Percentiles rank a stretch among this genome's conserved stretches.
phyloP scores from a whole-genome alignment of 169 alveolate species.

The Sarcocystis neurona region DNA sequence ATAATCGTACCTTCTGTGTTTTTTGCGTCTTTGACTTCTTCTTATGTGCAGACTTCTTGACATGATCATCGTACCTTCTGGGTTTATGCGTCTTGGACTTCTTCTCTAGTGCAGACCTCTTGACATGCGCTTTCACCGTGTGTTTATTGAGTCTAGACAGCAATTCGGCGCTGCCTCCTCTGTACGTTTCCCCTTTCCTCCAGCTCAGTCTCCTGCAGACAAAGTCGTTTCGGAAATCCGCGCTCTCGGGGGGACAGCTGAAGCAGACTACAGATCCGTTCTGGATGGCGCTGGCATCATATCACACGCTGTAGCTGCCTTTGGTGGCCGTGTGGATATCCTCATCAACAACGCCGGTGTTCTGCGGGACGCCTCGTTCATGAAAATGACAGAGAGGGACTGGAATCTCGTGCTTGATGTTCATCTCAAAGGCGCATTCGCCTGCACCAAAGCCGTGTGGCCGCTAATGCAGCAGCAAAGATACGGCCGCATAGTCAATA shows the following conservation, averaged over 20 bases:
- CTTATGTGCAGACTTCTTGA: too few species aligned
- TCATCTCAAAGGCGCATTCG: conserved; percentile 84
- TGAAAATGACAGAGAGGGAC: conserved; percentile 85
- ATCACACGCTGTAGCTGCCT: conserved; percentile 84
- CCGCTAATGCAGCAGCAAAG: conserved; percentile 80
- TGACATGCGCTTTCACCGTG: too few species aligned
- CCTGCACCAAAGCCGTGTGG: conserved; percentile 90
- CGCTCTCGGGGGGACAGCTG: conserved; percentile 83
- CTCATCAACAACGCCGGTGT: conserved; percentile 91
- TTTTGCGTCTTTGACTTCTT: too few species aligned
- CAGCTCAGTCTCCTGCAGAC: conserved; percentile 75
- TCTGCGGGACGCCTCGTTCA: conserved; percentile 85
- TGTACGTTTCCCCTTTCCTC: not conserved
- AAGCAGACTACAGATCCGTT: conserved; percentile 89
- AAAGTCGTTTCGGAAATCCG: conserved; percentile 80
- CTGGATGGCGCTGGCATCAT: conserved; percentile 85
- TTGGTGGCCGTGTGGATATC: conserved; percentile 82
- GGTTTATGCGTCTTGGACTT: too few species aligned
- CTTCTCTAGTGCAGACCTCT: too few species aligned
- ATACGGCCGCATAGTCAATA: conserved; percentile 86
- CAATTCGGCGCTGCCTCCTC: not conserved
- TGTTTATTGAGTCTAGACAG: too few species aligned
- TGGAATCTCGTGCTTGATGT: conserved; percentile 79
- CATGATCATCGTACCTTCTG: too few species aligned
- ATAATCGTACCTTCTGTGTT: too few species aligned